phyloP scores from a whole-genome alignment of 305 asterid species.

The Euphrasia arctica region DNA sequence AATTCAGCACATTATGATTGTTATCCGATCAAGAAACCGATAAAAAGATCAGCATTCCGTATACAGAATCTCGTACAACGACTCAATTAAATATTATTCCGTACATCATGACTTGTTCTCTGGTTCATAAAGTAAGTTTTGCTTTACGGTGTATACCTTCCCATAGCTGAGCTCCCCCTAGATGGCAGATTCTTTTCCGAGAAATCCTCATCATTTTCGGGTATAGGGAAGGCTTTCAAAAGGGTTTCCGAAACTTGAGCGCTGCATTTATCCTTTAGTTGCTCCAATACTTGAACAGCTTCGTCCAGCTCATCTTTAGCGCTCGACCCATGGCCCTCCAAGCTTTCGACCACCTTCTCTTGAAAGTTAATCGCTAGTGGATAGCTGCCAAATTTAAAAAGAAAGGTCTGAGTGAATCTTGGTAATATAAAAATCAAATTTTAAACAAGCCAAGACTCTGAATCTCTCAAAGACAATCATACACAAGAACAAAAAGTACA shows the following conservation, averaged over 20 bases:
- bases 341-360: slow-evolving; percentile 75
- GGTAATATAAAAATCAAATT: not conserved
- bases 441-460: not conserved
- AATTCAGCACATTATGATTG: slow-evolving; percentile 1
- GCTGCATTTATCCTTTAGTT: slow-evolving; percentile 55
- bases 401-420: slow-evolving; percentile 2
- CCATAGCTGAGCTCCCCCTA: slow-evolving; percentile 26
- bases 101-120: too few relatives aligned
- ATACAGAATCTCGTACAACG: not conserved
- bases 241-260: slow-evolving; percentile 38
- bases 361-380: slow-evolving; percentile 75
- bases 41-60: not conserved
- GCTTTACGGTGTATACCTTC: slow-evolving; percentile 24
- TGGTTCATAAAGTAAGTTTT: not conserved
- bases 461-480: not conserved
- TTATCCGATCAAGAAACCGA: slow-evolving; percentile 2
- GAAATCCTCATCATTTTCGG: slow-evolving; percentile 26
- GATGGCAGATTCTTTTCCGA: slow-evolving; percentile 20
- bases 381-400: slow-evolving; percentile 53
- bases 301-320: slow-evolving; percentile 70
- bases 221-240: slow-evolving; percentile 50
- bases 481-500: not conserved
- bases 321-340: slow-evolving; percentile 76
- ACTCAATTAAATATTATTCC: not conserved
- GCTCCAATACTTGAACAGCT: slow-evolving; percentile 58